Percentiles rank a stretch among this genome's conserved stretches.
These are phyloP conservation scores for Kalanchoe fedtschenkoi DNA, from an alignment of 164 flowering plant species.

Conservation along the genomic window DNA sequence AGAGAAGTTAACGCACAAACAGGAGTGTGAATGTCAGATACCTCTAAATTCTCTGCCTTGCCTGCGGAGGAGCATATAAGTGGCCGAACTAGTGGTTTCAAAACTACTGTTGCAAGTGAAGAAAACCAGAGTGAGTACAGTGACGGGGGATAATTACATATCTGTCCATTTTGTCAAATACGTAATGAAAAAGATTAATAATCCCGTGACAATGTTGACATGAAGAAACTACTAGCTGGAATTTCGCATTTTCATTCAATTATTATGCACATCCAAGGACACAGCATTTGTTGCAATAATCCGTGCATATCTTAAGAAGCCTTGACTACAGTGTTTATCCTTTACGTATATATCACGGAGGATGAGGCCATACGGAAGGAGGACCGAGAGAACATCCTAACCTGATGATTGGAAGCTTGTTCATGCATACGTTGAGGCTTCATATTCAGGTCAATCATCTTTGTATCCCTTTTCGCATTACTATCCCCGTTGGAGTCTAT, in stretches of 20 bases:
- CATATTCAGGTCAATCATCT: slow-evolving; percentile 33
- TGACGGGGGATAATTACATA: too few relatives aligned
- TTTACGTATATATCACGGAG: too few relatives aligned
- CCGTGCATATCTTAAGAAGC: too few relatives aligned
- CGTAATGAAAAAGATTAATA: background rate
- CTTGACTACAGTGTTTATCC: too few relatives aligned
- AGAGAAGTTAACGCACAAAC: background rate
- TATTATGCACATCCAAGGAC: too few relatives aligned
- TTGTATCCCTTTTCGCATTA: slow-evolving; percentile 12
- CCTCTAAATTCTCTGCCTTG: background rate
- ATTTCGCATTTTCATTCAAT: background rate
- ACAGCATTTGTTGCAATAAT: too few relatives aligned
- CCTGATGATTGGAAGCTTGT: slow-evolving; percentile 27
- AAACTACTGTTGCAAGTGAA: background rate
- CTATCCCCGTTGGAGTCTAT: slow-evolving; percentile 19
- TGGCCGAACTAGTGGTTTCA: background rate
- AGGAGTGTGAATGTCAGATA: background rate
- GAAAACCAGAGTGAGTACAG: background rate
- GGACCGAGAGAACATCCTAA: background rate
- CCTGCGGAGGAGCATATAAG: background rate
- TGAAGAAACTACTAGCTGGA: background rate
- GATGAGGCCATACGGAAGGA: background rate
- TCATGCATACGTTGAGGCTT: slow-evolving; percentile 25
- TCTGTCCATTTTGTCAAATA: too few relatives aligned
- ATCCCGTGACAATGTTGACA: background rate